phyloP scores from a whole-genome alignment of 306 rosid genomes.

The Prunus mira region DNA sequence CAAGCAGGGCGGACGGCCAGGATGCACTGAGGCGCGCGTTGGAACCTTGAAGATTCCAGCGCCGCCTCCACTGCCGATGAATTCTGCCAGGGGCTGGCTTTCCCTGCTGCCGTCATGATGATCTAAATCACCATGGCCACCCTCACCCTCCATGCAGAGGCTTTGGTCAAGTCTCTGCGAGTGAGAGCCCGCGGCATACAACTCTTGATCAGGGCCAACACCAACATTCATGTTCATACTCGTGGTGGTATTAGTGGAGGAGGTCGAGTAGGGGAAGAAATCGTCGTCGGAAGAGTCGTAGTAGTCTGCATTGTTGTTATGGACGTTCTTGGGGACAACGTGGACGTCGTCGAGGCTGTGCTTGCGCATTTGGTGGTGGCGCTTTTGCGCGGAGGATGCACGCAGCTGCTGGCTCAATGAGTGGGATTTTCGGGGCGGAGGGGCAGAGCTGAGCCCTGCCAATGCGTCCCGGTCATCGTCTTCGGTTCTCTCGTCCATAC shows the following conservation, averaged over 20 bases:
- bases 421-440: conserved; percentile 75
- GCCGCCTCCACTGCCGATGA: conserved; percentile 68
- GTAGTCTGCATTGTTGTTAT: conserved; percentile 11
- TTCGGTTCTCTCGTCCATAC: conserved; percentile 59
- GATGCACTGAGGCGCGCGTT: conserved; percentile 76
- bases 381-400: conserved; percentile 44
- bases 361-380: conserved; percentile 54
- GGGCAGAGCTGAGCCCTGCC: conserved; percentile 49
- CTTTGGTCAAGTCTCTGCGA: conserved; percentile 39
- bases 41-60: conserved; percentile 67
- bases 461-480: conserved; percentile 69
- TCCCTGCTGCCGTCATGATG: conserved; percentile 29
- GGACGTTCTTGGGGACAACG: conserved; percentile 26
- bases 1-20: conserved; percentile 77
- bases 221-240: conserved; percentile 17
- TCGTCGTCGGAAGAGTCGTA: conserved; percentile 68
- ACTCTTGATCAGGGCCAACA: background rate
- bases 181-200: conserved; percentile 5
- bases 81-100: conserved; percentile 61
- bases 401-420: conserved; percentile 86
- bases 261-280: conserved; percentile 60
- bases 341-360: conserved; percentile 82
- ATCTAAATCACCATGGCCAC: conserved; percentile 9
- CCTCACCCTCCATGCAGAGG: conserved; percentile 34
- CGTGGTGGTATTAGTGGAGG: conserved; percentile 25